These are phyloP conservation scores for Lasiodiplodia gonubiensis DNA, from an alignment of 2,329 filamentous ascomycete species.

Conservation along the genomic window DNA sequence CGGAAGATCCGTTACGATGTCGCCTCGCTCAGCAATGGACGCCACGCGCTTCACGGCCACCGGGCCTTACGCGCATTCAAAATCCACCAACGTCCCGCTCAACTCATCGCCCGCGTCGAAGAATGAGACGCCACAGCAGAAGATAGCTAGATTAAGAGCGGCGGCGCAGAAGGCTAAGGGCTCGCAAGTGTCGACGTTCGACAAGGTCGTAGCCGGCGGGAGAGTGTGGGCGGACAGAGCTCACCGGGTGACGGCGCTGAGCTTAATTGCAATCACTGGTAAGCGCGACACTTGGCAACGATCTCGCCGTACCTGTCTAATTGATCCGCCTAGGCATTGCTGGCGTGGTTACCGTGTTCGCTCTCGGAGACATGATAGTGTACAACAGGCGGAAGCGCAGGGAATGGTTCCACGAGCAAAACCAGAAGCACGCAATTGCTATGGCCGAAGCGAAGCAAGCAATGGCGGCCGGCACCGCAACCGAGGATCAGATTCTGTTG, in stretches of 20 bases:
- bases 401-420: slow-evolving; percentile 64
- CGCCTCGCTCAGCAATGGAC: slow-evolving; percentile 74
- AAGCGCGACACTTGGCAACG: slow-evolving; percentile 34
- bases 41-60: slow-evolving; percentile 79
- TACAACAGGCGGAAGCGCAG: slow-evolving; percentile 70
- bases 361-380: slow-evolving; percentile 68
- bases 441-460: slow-evolving; percentile 53
- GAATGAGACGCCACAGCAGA: slow-evolving; percentile 60
- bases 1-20: slow-evolving; percentile 34
- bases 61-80: slow-evolving; percentile 72
- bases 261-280: slow-evolving; percentile 67
- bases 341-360: slow-evolving; percentile 66
- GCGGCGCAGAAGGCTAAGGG: slow-evolving; percentile 55
- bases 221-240: slow-evolving; percentile 64
- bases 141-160: slow-evolving; percentile 58
- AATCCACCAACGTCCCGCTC: slow-evolving; percentile 51
- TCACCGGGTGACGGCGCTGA: slow-evolving; percentile 65
- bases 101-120: slow-evolving; percentile 49
- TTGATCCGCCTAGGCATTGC: slow-evolving; percentile 56
- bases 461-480: slow-evolving; percentile 50
- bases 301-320: neutral
- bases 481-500: slow-evolving; percentile 58
- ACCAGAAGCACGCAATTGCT: slow-evolving; percentile 51
- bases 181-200: slow-evolving; percentile 59
- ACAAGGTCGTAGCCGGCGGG: slow-evolving; percentile 60